Evolutionary conservation across 2,329 filamentous ascomycete species (phyloP).

Genomic region (Beauveria pseudobassiana): DNA sequence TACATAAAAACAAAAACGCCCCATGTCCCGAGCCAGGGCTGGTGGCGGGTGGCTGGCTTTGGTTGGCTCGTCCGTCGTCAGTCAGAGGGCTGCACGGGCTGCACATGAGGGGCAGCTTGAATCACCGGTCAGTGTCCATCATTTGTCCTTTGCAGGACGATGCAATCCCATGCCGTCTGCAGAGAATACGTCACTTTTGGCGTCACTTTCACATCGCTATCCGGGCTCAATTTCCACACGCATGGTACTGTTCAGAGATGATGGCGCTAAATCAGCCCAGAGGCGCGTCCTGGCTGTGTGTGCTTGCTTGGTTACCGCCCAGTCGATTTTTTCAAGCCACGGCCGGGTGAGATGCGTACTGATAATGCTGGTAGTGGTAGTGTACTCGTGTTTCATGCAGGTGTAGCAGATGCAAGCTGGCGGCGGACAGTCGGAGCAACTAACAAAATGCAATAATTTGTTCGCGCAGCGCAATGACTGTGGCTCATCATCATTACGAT

Average conservation of each 20-base stretch:
- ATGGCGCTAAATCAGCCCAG: neutral
- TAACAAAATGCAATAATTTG: neutral
- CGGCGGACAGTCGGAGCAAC: neutral
- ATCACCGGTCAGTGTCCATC: neutral
- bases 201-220: too few relatives aligned
- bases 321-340: too few relatives aligned
- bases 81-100: too few relatives aligned
- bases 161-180: neutral
- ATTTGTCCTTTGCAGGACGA: neutral
- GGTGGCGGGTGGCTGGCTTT: neutral
- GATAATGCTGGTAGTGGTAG: neutral
- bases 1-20: neutral
- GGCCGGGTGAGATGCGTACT: neutral
- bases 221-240: neutral
- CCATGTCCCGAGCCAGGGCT: neutral
- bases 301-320: too few relatives aligned
- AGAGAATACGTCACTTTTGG: neutral
- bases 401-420: neutral
- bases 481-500: too few relatives aligned
- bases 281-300: neutral
- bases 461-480: too few relatives aligned
- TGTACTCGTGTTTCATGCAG: neutral
- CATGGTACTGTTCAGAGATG: neutral
- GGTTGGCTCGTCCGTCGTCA: neutral
- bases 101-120: neutral